phyloP scores from a whole-genome alignment of 352 stramenopile genomes.

The Phytopythium mirpurense region DNA sequence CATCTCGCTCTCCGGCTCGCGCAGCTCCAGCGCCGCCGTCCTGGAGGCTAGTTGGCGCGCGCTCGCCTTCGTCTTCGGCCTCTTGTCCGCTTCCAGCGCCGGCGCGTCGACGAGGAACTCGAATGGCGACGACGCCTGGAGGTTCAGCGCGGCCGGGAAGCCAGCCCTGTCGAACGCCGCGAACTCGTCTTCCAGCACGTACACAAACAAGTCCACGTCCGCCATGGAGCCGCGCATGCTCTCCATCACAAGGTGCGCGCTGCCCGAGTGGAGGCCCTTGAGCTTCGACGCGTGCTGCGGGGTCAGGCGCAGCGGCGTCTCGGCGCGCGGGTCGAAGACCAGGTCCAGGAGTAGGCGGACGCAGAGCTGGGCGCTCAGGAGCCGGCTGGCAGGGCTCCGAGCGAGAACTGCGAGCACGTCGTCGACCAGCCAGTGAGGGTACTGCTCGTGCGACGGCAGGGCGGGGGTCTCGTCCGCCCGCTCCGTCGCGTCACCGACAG shows the following conservation, averaged over 20 bases:
- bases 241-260: conserved; percentile 71
- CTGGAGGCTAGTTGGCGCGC: conserved; percentile 7
- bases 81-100: background rate
- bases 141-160: conserved; percentile 45
- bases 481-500: background rate
- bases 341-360: conserved; percentile 53
- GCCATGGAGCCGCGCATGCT: conserved; percentile 78
- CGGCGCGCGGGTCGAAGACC: conserved; percentile 26
- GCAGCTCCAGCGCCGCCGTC: conserved; percentile 33
- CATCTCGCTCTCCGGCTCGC: conserved; percentile 59
- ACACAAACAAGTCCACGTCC: conserved; percentile 77
- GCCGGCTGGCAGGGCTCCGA: conserved; percentile 38
- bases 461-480: background rate
- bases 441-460: conserved; percentile 10
- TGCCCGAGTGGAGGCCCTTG: conserved; percentile 56
- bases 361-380: conserved; percentile 53
- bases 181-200: conserved; percentile 73
- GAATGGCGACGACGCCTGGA: conserved; percentile 63
- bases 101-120: conserved; percentile 56
- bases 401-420: conserved; percentile 35
- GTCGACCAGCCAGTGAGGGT: conserved; percentile 54
- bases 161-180: conserved; percentile 31
- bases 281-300: conserved; percentile 24
- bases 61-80: conserved; percentile 10
- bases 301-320: conserved; percentile 14